Base-by-base conservation (phyloP, 306 rosid species). In the Sindora glabra region DNA sequence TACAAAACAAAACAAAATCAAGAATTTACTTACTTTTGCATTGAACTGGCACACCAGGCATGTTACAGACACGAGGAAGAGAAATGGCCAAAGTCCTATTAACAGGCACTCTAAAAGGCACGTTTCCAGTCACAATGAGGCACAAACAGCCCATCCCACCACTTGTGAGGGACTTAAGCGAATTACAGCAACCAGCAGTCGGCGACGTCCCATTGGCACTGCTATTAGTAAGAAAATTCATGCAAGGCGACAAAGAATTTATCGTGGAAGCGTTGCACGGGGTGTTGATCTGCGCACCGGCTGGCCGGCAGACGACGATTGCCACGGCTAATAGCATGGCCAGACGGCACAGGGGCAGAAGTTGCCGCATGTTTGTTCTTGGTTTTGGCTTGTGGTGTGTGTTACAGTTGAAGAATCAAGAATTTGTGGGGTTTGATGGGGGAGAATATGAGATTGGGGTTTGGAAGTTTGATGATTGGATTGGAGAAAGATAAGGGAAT, bases 21-120 rank as follows among this genome's bases (percentile, higher is more conserved):
- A 57, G 2, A 45, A 62, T n/a, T n/a, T n/a, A 2, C 15, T 2
- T 74, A 81, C 81, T 72, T 71, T 77, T 78, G 81, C 87, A 88
- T 62, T 83, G 95, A 66, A 92, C 59, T 0, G 92, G 90, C 52
- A 92, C 85, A 22, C 85, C 81, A 0, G 89, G 73, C 81, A 82
- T 65, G 71, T 82, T 82, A 78, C 98, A 92, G 23, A 89, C 96
- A 18, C 88, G 86, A 60, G 96, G 95, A 44, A 88, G 98, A 61
- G 95, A 78, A 18, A 86, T 54, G 66, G 89, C 99, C 12, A 82
- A 52, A 1, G 94, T 54, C 24, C 87, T 64, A 30, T 82, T 89
- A 62, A 89, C 48, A 5, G 95, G 94, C 16, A 86, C 0, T 66
- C 39, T 85, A 58, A 89, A 75, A 29, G 94, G 90, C 63, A 80